Base-by-base conservation (phyloP, 495 filamentous ascomycete species). In the Astrothelium subdiscretum region DNA sequence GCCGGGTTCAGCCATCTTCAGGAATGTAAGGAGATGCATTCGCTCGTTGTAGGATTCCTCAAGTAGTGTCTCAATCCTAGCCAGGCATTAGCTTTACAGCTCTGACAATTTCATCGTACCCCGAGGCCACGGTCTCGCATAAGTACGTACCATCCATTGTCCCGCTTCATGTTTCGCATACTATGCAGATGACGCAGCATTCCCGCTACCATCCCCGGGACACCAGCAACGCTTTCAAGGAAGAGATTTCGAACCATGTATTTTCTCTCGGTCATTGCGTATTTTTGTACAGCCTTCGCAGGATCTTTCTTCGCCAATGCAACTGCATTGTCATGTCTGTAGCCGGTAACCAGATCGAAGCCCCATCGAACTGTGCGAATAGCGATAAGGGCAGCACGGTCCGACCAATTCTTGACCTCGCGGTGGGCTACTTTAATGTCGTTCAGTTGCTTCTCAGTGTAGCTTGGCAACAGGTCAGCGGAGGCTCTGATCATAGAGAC, bases 31-130 rank as follows among this genome's bases (percentile, higher is more conserved):
- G 0, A 98, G 84, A 32, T 68, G 64, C 90, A 97, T 97, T 1
- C 92, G 83, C 72, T 98, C 94, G 69, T 98, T 98, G 78, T 88
- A 96, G 57, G 85, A 85, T 74, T 98, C 94, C 73, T 97, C 94
- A 2, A 97, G 81, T 0, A 97, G 80, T 0, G 90, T 97, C 72
- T 97, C 92, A 66, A 99, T 97, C 83, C 83, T 85, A 61, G 15
- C 29, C 13, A 27, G n/a, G 3, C 1, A 57, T 60, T 48, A 52
- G 40, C 51, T 62, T 51, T 8, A 40, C 5, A 51, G 18, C 1
- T 27, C 24, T 5, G 1, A 26, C 1, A 20, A 26, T 11, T 42
- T 5, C n/a, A 18, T 5, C 15, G 26, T 43, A 38, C 61, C 58
- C 24, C 31, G 13, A 62, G 2, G 35, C 38, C 20, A 13, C 24